A percentile compares a stretch with the other conserved stretches of the same genome.
Evolutionary conservation across 768 basidiomycete genomes (phyloP).

Genomic region (Rhodocollybia butyracea): DNA sequence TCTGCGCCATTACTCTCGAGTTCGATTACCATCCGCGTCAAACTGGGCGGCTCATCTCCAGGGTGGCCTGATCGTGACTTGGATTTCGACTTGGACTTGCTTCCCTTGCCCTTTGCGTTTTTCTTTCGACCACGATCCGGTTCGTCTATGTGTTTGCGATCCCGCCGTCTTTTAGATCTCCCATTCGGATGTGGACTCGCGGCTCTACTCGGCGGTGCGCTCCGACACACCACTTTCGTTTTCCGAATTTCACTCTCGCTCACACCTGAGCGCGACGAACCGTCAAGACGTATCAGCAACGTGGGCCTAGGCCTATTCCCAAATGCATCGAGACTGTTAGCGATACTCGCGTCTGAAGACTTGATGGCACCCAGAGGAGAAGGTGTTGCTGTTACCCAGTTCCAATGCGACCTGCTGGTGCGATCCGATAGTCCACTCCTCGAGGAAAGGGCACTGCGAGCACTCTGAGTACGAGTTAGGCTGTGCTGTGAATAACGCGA

Average conservation of each 20-base stretch:
- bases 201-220: conserved; percentile 45
- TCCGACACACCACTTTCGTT: conserved; percentile 44
- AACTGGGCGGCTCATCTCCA: background rate
- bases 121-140: background rate
- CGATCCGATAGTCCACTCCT: conserved; percentile 33
- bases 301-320: background rate
- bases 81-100: background rate
- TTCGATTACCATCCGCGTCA: background rate
- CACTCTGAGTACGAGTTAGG: background rate
- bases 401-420: conserved; percentile 23
- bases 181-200: conserved; percentile 11
- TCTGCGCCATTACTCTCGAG: background rate
- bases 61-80: background rate
- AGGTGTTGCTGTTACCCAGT: background rate
- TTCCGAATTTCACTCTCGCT: conserved; percentile 25
- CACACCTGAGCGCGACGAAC: conserved; percentile 2
- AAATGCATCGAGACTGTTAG: background rate
- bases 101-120: background rate
- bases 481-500: background rate
- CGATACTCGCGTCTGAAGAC: background rate
- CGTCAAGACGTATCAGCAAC: conserved; percentile 5
- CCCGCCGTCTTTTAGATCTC: background rate
- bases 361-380: background rate
- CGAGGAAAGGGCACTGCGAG: conserved; percentile 4
- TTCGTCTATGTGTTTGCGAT: background rate